Evolutionary conservation across 768 basidiomycete species (phyloP).

Genomic region (Terana coerulea): DNA sequence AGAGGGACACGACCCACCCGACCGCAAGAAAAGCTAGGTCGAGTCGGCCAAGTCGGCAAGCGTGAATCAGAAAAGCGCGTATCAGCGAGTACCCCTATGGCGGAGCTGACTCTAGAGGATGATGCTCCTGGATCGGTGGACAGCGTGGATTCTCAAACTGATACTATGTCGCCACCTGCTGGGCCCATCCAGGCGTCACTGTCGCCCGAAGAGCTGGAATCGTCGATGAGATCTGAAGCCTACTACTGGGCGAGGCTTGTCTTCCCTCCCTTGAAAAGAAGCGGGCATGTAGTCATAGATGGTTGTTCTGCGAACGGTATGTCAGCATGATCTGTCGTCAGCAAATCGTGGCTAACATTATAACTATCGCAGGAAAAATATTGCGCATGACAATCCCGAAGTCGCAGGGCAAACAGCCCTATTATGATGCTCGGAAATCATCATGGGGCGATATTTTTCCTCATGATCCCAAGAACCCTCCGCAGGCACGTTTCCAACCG

Average conservation of each 20-base stretch:
- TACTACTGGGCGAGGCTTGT: constrained; percentile 89
- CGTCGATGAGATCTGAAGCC: constrained; percentile 65
- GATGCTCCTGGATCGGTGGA: no score
- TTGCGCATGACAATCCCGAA: constrained; percentile 89
- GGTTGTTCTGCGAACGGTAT: constrained; percentile 80
- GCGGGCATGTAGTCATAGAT: constrained; percentile 90
- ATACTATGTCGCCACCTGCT: no score
- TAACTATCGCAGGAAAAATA: constrained; percentile 62
- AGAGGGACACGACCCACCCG: constrained; percentile 64
- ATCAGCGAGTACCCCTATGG: constrained; percentile 7
- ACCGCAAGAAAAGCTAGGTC: constrained; percentile 37
- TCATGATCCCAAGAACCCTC: constrained; percentile 75
- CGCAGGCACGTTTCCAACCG: constrained; percentile 58
- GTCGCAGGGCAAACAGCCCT: constrained; percentile 93
- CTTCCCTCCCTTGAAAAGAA: constrained; percentile 87
- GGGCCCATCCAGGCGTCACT: no score
- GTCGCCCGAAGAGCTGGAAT: constrained; percentile 39
- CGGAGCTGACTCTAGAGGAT: constrained; percentile 22
- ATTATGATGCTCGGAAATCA: constrained; percentile 92
- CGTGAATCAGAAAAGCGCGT: constrained; percentile 37
- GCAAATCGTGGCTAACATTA: not conserved
- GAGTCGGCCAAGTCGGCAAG: constrained; percentile 51
- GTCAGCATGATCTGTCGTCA: constrained; percentile 15
- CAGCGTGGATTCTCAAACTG: not conserved
- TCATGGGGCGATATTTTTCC: constrained; percentile 96